A percentile compares a stretch with the other conserved stretches of the same genome.
phyloP scores from a whole-genome alignment of 345 rosid genomes.

The Populus alba region DNA sequence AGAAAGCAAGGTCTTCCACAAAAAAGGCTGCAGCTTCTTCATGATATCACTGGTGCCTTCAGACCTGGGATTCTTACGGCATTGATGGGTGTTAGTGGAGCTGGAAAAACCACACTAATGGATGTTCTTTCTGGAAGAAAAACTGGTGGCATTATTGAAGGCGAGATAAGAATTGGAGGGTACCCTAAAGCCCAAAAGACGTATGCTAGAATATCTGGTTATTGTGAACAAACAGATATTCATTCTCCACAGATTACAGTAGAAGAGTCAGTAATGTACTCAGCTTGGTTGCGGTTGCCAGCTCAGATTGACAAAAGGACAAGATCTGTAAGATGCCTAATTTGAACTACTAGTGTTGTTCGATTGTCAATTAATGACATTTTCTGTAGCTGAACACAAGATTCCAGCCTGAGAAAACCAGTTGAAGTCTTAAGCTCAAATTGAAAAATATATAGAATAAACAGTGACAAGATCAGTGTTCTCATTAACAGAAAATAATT shows the following conservation, averaged over 20 bases:
- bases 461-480: no score
- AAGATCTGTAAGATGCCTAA: conserved; percentile 36
- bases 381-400: no score
- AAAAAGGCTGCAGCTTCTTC: conserved; percentile 36
- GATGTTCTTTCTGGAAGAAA: conserved; percentile 59
- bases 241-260: conserved; percentile 45
- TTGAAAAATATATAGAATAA: no score
- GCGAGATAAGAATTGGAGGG: conserved; percentile 42
- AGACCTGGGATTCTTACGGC: conserved; percentile 49
- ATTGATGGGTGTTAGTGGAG: conserved; percentile 48
- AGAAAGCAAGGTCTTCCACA: conserved; percentile 31
- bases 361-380: no score
- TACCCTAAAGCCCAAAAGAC: conserved; percentile 44
- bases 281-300: conserved; percentile 43
- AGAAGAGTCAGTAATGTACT: conserved; percentile 40
- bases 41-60: conserved; percentile 40
- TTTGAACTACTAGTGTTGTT: no score
- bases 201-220: conserved; percentile 44
- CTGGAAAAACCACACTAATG: conserved; percentile 51
- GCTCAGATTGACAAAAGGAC: conserved; percentile 23
- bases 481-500: no score
- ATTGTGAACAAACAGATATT: conserved; percentile 47
- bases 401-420: no score
- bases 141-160: conserved; percentile 39
- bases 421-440: no score